phyloP scores from a whole-genome alignment of 192 early-diverging fungal genomes.

The Coemansia aciculifera region DNA sequence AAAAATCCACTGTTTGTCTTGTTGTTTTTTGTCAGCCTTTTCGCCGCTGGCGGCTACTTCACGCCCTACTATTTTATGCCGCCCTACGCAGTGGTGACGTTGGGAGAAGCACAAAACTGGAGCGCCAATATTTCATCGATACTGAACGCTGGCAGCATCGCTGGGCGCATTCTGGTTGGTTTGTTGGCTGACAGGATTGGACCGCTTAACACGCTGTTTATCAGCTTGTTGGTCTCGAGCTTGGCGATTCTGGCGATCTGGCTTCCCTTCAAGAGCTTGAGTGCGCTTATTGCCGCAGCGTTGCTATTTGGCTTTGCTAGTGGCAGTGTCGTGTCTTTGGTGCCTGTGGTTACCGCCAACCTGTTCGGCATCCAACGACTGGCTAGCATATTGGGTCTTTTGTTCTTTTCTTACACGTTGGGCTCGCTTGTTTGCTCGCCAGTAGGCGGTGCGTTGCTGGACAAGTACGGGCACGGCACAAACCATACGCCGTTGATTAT shows the following conservation, averaged over 20 bases:
- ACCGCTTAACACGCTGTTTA: conserved; percentile 18
- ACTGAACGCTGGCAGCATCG: conserved; percentile 26
- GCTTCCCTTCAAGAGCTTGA: conserved; percentile 27
- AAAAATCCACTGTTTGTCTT: conserved; percentile 24
- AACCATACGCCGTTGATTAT: conserved; percentile 26
- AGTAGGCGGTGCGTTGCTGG: conserved; percentile 20
- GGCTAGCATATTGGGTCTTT: conserved; percentile 31
- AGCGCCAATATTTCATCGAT: conserved; percentile 39
- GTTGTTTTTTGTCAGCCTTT: conserved; percentile 21
- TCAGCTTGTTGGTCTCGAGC: conserved; percentile 5
- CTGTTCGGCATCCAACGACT: conserved; percentile 32
- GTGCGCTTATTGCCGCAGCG: conserved; percentile 15
- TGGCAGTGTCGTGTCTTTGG: conserved; percentile 28
- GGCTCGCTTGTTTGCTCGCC: conserved; percentile 26
- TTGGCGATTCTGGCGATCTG: conserved; percentile 30
- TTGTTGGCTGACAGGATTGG: conserved; percentile 25
- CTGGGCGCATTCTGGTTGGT: conserved; percentile 28
- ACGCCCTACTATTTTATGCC: conserved; percentile 38
- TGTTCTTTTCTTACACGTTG: conserved; percentile 23
- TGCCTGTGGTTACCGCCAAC: conserved; percentile 27
- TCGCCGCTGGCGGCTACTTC: conserved; percentile 23
- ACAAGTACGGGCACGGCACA: conserved; percentile 35
- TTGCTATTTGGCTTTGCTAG: conserved; percentile 27
- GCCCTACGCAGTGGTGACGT: conserved; percentile 16
- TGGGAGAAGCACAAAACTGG: conserved; percentile 11